phyloP scores from a whole-genome alignment of 176 grass and related monocot species.

The Carex cristatella region DNA sequence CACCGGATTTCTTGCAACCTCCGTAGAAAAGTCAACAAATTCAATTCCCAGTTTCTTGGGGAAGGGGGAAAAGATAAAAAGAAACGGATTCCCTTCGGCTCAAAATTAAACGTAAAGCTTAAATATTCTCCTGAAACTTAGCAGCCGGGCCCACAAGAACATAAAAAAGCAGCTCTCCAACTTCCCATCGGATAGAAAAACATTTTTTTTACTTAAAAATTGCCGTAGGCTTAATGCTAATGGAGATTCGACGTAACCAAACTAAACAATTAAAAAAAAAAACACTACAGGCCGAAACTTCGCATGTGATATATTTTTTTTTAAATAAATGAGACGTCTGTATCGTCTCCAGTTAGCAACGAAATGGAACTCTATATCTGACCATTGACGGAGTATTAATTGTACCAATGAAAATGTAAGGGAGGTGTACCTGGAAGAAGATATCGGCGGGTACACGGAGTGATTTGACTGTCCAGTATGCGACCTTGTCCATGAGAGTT shows the following conservation, averaged over 20 bases:
- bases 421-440: conserved; percentile 72
- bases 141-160: not conserved
- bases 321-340: not conserved
- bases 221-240: no score
- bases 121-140: no score
- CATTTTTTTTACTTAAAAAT: no score
- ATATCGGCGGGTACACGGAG: conserved; percentile 52
- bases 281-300: not conserved
- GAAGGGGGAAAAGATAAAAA: not conserved
- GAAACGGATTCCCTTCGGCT: not conserved
- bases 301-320: not conserved
- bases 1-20: no score
- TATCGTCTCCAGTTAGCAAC: not conserved
- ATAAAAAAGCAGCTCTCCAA: not conserved
- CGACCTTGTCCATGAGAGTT: conserved; percentile 52
- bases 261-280: not conserved
- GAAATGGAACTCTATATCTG: not conserved
- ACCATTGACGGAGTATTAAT: not conserved
- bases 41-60: conserved; percentile 15
- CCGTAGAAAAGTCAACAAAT: not conserved
- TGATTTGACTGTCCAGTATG: conserved; percentile 61
- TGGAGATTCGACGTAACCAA: no score
- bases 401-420: not conserved
- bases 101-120: not conserved
- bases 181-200: no score